Conservation (phyloP, 139 green algal genomes). For the Coccomyxa sp. region DNA sequence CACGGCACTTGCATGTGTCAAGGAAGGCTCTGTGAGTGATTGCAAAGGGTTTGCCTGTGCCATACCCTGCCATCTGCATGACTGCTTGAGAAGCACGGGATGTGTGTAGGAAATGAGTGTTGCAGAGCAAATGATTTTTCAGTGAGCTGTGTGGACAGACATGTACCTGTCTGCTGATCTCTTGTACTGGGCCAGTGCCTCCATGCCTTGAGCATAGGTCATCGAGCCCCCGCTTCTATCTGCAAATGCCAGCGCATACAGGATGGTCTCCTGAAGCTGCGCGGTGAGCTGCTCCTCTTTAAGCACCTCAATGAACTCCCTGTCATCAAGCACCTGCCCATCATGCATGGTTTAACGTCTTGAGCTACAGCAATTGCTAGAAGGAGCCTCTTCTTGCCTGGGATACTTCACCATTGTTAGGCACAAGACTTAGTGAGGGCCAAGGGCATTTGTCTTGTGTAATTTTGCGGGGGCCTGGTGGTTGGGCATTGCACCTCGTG, state of each 20-base stretch:
- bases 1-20: not conserved
- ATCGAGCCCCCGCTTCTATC: constrained; percentile 14
- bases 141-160: too few relatives aligned
- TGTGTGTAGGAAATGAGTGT: too few relatives aligned
- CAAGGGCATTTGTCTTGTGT: not conserved
- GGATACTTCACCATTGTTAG: not conserved
- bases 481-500: constrained; percentile 3
- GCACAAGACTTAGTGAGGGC: not conserved
- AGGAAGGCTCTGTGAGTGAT: not conserved
- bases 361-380: not conserved
- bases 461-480: not conserved
- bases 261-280: constrained; percentile 47
- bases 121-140: not conserved
- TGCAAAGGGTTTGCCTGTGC: not conserved
- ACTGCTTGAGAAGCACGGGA: not conserved
- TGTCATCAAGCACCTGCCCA: constrained; percentile 4
- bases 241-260: constrained; percentile 61
- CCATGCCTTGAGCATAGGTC: constrained; percentile 22
- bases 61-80: not conserved
- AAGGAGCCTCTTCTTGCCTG: not conserved
- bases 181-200: constrained; percentile 43
- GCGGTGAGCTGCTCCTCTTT: constrained; percentile 30
- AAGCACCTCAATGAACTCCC: constrained; percentile 26
- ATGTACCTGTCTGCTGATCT: constrained; percentile 38
- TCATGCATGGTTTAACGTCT: too few relatives aligned